phyloP scores from a whole-genome alignment of 371 early-diverging fungal genomes.

The Batrachochytrium dendrobatidis region DNA sequence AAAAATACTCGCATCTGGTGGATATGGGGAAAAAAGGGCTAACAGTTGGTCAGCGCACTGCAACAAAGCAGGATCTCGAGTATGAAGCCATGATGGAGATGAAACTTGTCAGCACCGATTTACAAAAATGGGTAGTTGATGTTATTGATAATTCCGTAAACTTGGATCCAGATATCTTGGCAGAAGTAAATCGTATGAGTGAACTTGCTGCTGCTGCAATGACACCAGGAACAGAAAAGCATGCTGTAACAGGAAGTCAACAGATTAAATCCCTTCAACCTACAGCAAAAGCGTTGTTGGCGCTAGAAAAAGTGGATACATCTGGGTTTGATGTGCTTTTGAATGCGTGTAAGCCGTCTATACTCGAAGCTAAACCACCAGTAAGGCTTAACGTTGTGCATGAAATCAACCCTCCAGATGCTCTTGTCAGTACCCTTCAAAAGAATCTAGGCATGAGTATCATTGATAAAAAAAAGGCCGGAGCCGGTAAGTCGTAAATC shows the following conservation, averaged over 20 bases:
- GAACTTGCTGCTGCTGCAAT: background rate
- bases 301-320: background rate
- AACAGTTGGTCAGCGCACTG: background rate
- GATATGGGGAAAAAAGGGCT: background rate
- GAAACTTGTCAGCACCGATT: conserved; percentile 8
- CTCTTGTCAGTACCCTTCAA: conserved; percentile 14
- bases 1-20: background rate
- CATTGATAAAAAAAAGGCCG: conserved; percentile 2
- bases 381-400: conserved; percentile 28
- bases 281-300: background rate
- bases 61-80: conserved; percentile 10
- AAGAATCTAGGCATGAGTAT: conserved; percentile 17
- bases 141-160: conserved; percentile 11
- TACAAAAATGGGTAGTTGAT: conserved; percentile 10
- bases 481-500: background rate
- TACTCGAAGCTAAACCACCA: conserved; percentile 27
- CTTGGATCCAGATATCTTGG: conserved; percentile 6
- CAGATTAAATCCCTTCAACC: background rate
- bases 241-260: too few species aligned
- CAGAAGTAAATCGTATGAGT: conserved; percentile 4
- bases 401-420: conserved; percentile 24
- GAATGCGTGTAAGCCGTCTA: conserved; percentile 35
- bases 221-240: too few species aligned
- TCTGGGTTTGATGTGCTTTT: conserved; percentile 25
- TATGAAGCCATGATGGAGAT: conserved; percentile 11